Base-by-base conservation (phyloP, 176 grass and related monocot genomes). In the Thalia dealbata region DNA sequence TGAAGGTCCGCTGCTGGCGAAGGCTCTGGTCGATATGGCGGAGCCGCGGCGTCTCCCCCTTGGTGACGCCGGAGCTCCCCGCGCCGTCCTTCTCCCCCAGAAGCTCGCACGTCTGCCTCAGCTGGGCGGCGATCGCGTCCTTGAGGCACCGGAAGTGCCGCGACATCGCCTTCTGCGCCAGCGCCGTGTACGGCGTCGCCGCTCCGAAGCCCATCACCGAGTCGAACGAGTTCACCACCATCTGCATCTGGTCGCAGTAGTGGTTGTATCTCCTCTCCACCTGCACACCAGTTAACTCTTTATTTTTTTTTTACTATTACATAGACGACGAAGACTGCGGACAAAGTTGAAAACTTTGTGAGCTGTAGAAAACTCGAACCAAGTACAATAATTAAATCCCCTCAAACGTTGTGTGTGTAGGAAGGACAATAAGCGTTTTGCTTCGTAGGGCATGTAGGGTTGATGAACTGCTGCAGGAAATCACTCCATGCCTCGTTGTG, bases 171-270 rank as follows among this genome's bases (percentile, higher is more conserved):
- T 95, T 99, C 85, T 95, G 95, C 44, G 95, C 95, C 72, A 95
- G 81, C 46, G 95, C 85, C 55, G 95, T 99, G 90, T 99, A 99
- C 55, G 90, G 95, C 11, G 95, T 99, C 60, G 95, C 90, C 19
- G 95, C 87, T 7, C 90, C 95, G 64, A 86, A 95, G 0, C 95
- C 95, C 95, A 99, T 99, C 73, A 99, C 90, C 60, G 95, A 93
- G 88, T 99, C 95, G 75, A 95, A 99, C 77, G 91, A 99, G 76
- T 99, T 99, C 83, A 99, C 95, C 85, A 99, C 95, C 95, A 99
- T 99, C 82, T 99, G 95, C 95, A 99, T 99, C 77, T 99, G 95
- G 63, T 99, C 95, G 82, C 95, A 95, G 88, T 99, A 99, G 82
- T 99, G 90, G 77, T 95, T 99, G 90, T 99, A 99, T 87, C 95